Percentiles rank a stretch among this genome's conserved stretches.
Conservation (phyloP, 2,329 filamentous ascomycete genomes). For the Hypoxylon sp. region DNA sequence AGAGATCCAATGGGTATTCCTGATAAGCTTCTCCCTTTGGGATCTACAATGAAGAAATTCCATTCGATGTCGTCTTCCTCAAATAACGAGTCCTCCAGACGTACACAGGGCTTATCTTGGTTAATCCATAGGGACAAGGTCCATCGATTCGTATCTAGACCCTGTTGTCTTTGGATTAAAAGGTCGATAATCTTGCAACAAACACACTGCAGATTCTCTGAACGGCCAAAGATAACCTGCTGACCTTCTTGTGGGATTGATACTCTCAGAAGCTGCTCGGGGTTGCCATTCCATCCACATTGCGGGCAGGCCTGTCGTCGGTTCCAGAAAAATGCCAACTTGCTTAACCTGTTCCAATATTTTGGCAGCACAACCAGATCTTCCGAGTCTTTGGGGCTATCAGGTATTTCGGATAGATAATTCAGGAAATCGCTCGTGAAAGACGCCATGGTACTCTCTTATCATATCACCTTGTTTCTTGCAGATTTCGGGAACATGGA, state of each 20-base stretch:
- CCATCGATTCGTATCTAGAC: conserved; percentile 17
- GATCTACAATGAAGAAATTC: conserved; percentile 7
- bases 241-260: conserved; percentile 3
- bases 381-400: background rate
- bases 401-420: background rate
- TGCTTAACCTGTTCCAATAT: conserved; percentile 22
- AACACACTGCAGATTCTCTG: background rate
- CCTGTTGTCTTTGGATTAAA: conserved; percentile 3
- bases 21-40: background rate
- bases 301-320: conserved; percentile 8
- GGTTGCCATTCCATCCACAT: conserved; percentile 19
- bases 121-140: conserved; percentile 8
- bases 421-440: background rate
- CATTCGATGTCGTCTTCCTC: conserved; percentile 22
- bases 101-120: conserved; percentile 15
- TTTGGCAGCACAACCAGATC: conserved; percentile 8
- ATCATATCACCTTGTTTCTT: background rate
- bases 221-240: background rate
- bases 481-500: background rate
- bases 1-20: conserved; percentile 8
- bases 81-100: conserved; percentile 5
- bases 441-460: background rate
- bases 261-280: conserved; percentile 9
- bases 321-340: conserved; percentile 5
- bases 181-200: conserved; percentile 18